Evolutionary conservation across 1,284 basidiomycete species (phyloP).

Genomic region (Boletellus deceptivus): DNA sequence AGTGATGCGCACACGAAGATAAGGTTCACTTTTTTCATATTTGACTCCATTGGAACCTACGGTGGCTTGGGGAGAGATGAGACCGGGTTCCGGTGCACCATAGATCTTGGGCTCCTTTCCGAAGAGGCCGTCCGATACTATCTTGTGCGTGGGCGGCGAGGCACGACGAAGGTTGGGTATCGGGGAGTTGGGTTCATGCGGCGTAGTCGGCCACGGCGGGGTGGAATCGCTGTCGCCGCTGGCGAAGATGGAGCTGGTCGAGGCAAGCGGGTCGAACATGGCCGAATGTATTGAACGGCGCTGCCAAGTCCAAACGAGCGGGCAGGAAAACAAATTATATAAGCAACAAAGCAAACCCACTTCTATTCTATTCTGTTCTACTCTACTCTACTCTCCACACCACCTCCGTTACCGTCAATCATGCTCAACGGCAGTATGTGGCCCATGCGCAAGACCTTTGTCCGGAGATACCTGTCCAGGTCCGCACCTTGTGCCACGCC

Average conservation of each 20-base stretch:
- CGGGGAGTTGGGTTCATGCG: conserved; percentile 49
- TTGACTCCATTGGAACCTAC: conserved; percentile 62
- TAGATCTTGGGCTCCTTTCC: conserved; percentile 81
- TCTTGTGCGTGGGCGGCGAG: conserved; percentile 43
- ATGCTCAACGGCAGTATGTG: conserved; percentile 78
- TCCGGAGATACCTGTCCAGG: conserved; percentile 92
- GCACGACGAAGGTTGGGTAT: conserved; percentile 51
- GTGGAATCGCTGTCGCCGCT: conserved; percentile 36
- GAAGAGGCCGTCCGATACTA: conserved; percentile 54
- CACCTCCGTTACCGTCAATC: conserved; percentile 11
- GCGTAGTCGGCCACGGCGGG: conserved; percentile 62
- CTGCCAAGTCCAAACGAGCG: no score
- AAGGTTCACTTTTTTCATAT: conserved; percentile 75
- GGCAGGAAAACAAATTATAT: no score
- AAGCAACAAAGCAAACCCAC: background rate
- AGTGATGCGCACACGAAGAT: conserved; percentile 83
- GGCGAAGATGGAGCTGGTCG: conserved; percentile 45
- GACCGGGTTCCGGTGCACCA: conserved; percentile 75
- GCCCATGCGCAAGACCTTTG: conserved; percentile 96
- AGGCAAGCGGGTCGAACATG: conserved; percentile 57
- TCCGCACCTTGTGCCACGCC: conserved; percentile 82
- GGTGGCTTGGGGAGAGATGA: conserved; percentile 69
- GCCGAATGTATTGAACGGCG: background rate
- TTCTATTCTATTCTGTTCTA: background rate
- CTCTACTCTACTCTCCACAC: background rate